Conservation (phyloP, 805 yeast genomes). For the Kazachstania taianensis region DNA sequence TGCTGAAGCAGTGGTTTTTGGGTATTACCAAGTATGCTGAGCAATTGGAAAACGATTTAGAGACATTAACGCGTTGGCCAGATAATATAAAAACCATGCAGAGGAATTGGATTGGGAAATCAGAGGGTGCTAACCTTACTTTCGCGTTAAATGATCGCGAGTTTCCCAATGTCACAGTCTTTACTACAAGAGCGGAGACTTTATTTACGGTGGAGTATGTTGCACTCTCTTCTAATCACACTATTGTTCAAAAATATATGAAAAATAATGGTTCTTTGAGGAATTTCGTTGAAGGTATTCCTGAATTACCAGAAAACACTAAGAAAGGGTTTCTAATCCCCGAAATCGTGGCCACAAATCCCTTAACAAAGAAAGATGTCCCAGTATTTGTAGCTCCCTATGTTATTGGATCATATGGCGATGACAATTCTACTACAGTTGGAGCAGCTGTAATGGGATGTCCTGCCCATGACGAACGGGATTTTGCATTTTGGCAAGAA, state of each 20-base stretch:
- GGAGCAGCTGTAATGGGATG: constrained; percentile 97
- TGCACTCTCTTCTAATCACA: constrained; percentile 68
- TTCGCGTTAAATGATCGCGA: constrained; percentile 33
- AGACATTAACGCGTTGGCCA: constrained; percentile 68
- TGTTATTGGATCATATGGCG: constrained; percentile 71
- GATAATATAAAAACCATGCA: constrained; percentile 84
- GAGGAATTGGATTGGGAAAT: constrained; percentile 85
- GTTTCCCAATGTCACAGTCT: constrained; percentile 37
- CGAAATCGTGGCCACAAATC: constrained; percentile 41
- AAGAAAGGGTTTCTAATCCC: constrained; percentile 51
- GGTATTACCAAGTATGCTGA: constrained; percentile 78
- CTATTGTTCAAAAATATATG: constrained; percentile 38
- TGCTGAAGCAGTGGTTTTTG: constrained; percentile 86
- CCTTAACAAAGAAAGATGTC: constrained; percentile 39
- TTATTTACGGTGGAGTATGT: constrained; percentile 71
- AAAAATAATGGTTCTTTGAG: constrained; percentile 32
- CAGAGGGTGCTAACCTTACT: constrained; percentile 62
- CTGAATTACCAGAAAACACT: constrained; percentile 35
- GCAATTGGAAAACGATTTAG: constrained; percentile 55
- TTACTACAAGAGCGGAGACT: constrained; percentile 89
- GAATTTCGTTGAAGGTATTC: constrained; percentile 35
- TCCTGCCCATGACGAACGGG: constrained; percentile 88
- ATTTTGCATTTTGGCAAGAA: constrained; percentile 64
- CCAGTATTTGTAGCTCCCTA: constrained; percentile 90
- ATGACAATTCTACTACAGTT: background rate